These are phyloP conservation scores for Cryptosporidium meleagridis DNA, from an alignment of 169 alveolate genomes.

Conservation along the genomic window DNA sequence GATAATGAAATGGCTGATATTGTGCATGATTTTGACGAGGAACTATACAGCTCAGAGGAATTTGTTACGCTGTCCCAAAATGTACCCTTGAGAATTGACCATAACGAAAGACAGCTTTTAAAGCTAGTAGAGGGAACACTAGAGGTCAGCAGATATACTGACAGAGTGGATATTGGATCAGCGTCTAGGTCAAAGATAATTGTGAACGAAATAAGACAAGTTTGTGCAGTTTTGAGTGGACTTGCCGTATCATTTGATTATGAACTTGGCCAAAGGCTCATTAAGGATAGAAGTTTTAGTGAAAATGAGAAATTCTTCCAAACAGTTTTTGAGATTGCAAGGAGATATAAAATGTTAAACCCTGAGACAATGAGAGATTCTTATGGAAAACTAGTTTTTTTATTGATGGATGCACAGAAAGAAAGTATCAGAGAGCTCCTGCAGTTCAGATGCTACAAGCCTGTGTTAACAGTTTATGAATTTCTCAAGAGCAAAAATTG, in stretches of 20 bases:
- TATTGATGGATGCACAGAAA: constrained; percentile 90
- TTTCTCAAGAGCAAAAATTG: constrained; percentile 85
- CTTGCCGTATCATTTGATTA: constrained; percentile 90
- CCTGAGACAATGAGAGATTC: constrained; percentile 91
- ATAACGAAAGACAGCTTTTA: constrained; percentile 85
- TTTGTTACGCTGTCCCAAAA: constrained; percentile 75
- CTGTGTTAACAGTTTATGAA: constrained; percentile 88
- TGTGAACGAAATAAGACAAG: constrained; percentile 85
- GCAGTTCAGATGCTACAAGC: constrained; percentile 84
- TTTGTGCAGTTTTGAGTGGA: constrained; percentile 91
- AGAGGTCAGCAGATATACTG: constrained; percentile 90
- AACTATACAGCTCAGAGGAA: constrained; percentile 68
- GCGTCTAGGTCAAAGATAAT: constrained; percentile 82
- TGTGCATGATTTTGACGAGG: constrained; percentile 8
- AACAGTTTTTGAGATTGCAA: constrained; percentile 89
- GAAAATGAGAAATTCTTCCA: constrained; percentile 85
- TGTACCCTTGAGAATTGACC: constrained; percentile 79
- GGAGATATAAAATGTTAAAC: constrained; percentile 91
- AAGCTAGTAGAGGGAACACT: constrained; percentile 89
- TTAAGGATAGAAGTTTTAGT: constrained; percentile 85
- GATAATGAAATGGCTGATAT: background rate
- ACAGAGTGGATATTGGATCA: constrained; percentile 88
- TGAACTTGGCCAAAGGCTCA: constrained; percentile 88
- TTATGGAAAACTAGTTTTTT: constrained; percentile 89
- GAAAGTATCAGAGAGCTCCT: constrained; percentile 86